Conservation (phyloP, 208 protist genomes). For the Wallacemonas sp. region DNA sequence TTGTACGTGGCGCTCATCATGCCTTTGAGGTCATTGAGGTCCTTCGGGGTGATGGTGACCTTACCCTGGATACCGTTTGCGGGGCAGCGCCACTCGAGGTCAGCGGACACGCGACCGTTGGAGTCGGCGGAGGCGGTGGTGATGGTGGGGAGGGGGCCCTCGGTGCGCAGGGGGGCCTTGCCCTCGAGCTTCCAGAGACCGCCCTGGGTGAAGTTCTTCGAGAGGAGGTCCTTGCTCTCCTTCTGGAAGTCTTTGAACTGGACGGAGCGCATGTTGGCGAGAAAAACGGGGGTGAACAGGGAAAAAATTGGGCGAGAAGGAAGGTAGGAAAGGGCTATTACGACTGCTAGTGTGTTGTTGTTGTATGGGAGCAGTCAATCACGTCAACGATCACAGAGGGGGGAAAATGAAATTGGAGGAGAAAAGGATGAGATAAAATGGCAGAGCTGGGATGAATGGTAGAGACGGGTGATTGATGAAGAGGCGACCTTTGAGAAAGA, state of each 20-base stretch:
- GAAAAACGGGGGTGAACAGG: background rate
- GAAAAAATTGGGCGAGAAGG: background rate
- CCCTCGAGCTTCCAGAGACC: constrained; percentile 68
- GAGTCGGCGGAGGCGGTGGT: constrained; percentile 31
- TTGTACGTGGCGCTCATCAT: constrained; percentile 40
- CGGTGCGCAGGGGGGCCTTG: constrained; percentile 48
- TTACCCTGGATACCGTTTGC: constrained; percentile 31
- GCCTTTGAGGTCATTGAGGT: constrained; percentile 25
- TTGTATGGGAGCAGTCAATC: background rate
- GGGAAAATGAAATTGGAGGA: background rate
- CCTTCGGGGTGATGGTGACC: constrained; percentile 41
- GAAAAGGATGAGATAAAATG: background rate
- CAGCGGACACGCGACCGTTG: constrained; percentile 35
- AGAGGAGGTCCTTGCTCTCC: constrained; percentile 69
- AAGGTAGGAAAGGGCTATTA: background rate
- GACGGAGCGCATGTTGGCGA: constrained; percentile 6
- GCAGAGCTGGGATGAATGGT: too few relatives aligned
- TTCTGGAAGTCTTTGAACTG: constrained; percentile 86
- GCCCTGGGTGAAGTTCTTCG: constrained; percentile 56
- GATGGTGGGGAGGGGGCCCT: constrained; percentile 63
- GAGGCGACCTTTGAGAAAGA: too few relatives aligned
- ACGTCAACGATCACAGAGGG: too few relatives aligned
- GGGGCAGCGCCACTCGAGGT: constrained; percentile 64
- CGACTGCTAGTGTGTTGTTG: background rate
- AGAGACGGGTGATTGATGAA: too few relatives aligned